Conservation (phyloP, 2,329 filamentous ascomycete species). For the Fusarium odoratissimum region DNA sequence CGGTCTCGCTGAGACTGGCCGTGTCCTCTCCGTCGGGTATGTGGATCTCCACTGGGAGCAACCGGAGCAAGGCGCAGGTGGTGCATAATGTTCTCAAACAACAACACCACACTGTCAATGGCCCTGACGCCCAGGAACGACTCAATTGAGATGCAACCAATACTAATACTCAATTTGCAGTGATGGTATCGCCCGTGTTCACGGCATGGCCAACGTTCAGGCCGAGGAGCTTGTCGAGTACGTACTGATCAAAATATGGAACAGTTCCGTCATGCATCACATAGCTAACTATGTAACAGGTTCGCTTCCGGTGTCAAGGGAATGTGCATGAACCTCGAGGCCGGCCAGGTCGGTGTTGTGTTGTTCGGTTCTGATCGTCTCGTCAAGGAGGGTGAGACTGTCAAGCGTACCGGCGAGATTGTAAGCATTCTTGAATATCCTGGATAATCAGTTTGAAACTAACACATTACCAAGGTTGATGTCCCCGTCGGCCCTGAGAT, state of each 20-base stretch:
- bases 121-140: slow-evolving; percentile 23
- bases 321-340: slow-evolving; percentile 99
- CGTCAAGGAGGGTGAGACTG: slow-evolving; percentile 98
- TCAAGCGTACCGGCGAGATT: slow-evolving; percentile 99
- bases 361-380: slow-evolving; percentile 99
- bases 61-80: slow-evolving; percentile 32
- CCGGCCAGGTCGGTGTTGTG: slow-evolving; percentile 99
- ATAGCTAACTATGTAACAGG: slow-evolving; percentile 61
- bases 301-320: slow-evolving; percentile 99
- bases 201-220: slow-evolving; percentile 99
- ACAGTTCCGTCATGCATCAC: slow-evolving; percentile 4
- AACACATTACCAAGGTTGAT: slow-evolving; percentile 77
- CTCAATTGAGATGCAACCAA: slow-evolving; percentile 22
- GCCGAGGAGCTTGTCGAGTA: slow-evolving; percentile 99
- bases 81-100: slow-evolving; percentile 14
- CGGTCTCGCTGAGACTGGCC: slow-evolving; percentile 96
- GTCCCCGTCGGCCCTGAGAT: slow-evolving; percentile 92
- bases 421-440: slow-evolving; percentile 66
- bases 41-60: slow-evolving; percentile 56
- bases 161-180: slow-evolving; percentile 63
- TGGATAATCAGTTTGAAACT: slow-evolving; percentile 28
- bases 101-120: slow-evolving; percentile 19
- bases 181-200: slow-evolving; percentile 99
- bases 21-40: slow-evolving; percentile 98
- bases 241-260: slow-evolving; percentile 56